Conservation (phyloP, 371 early-diverging fungal species). For the Saksenaea oblongispora region DNA sequence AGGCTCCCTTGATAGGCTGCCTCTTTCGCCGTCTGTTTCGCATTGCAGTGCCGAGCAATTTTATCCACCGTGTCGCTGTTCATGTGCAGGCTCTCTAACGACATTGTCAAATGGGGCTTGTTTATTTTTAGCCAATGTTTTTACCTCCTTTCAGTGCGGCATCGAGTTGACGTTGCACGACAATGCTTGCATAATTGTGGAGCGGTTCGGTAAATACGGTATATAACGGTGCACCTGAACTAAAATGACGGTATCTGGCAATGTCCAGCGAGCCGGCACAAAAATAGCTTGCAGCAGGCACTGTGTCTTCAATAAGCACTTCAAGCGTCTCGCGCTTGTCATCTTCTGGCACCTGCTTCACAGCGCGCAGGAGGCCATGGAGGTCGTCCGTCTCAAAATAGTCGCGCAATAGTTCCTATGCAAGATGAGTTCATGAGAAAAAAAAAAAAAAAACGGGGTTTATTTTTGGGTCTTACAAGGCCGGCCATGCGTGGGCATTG, state of each 20-base stretch:
- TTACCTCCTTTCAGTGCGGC: slow-evolving; percentile 26
- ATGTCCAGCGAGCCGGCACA: slow-evolving; percentile 74
- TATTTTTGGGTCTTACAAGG: slow-evolving; percentile 15
- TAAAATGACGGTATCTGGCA: slow-evolving; percentile 59
- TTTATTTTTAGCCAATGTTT: background rate
- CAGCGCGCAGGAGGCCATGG: slow-evolving; percentile 12
- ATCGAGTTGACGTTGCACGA: slow-evolving; percentile 79
- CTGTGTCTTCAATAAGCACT: slow-evolving; percentile 58
- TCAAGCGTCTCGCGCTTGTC: slow-evolving; percentile 41
- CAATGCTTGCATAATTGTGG: slow-evolving; percentile 89
- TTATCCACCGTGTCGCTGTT: slow-evolving; percentile 25
- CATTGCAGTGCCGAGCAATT: slow-evolving; percentile 35
- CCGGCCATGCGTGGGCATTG: slow-evolving; percentile 13
- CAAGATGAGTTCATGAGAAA: background rate
- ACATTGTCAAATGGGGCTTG: background rate
- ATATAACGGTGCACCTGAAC: slow-evolving; percentile 67
- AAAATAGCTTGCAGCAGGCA: slow-evolving; percentile 76
- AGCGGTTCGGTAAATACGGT: slow-evolving; percentile 91
- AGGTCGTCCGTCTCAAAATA: slow-evolving; percentile 22
- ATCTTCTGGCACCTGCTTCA: slow-evolving; percentile 7
- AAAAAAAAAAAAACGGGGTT: background rate
- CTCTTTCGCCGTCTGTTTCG: slow-evolving; percentile 11
- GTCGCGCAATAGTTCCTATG: slow-evolving; percentile 18
- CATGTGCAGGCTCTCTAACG: slow-evolving; percentile 2
- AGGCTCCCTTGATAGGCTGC: slow-evolving; percentile 28